Evolutionary conservation across 371 early-diverging fungal genomes (phyloP).

Genomic region (Zopfochytrium polystomum): DNA sequence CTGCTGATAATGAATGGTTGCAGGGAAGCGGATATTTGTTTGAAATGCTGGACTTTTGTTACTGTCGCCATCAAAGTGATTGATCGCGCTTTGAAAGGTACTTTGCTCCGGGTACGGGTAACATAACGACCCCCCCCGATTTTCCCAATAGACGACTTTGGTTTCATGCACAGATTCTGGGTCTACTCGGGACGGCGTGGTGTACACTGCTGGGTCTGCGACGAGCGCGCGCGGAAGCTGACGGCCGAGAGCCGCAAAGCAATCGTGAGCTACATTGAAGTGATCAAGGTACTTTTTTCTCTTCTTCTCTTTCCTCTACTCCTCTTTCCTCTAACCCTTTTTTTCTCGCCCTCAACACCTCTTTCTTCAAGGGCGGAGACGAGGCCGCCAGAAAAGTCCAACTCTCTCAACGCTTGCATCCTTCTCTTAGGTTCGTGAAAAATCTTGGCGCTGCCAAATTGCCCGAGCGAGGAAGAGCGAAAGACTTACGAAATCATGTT

Average conservation of each 20-base stretch:
- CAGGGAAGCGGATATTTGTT: slow-evolving; percentile 83
- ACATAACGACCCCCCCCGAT: not conserved
- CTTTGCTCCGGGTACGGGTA: not conserved
- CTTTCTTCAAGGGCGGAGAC: too few relatives aligned
- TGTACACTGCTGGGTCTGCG: slow-evolving; percentile 99
- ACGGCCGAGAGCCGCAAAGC: slow-evolving; percentile 76
- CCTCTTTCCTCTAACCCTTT: not conserved
- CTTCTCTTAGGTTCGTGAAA: too few relatives aligned
- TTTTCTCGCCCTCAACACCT: not conserved
- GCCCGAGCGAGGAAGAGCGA: too few relatives aligned
- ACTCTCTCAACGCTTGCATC: too few relatives aligned
- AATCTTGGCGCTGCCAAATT: too few relatives aligned
- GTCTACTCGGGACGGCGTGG: slow-evolving; percentile 98
- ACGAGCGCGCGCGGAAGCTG: slow-evolving; percentile 78
- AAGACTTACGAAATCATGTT: too few relatives aligned
- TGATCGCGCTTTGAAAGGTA: slow-evolving; percentile 66
- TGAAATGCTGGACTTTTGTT: slow-evolving; percentile 93
- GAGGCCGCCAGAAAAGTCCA: too few relatives aligned
- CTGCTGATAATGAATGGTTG: not conserved
- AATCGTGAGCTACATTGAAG: slow-evolving; percentile 80
- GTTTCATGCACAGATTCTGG: slow-evolving; percentile 92
- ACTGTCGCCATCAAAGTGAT: slow-evolving; percentile 88
- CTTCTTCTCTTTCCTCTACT: not conserved
- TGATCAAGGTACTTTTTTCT: slow-evolving; percentile 57
- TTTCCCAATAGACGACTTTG: slow-evolving; percentile 80